Conservation (phyloP, 441 rosid species). For the Flueggea neowawraea region DNA sequence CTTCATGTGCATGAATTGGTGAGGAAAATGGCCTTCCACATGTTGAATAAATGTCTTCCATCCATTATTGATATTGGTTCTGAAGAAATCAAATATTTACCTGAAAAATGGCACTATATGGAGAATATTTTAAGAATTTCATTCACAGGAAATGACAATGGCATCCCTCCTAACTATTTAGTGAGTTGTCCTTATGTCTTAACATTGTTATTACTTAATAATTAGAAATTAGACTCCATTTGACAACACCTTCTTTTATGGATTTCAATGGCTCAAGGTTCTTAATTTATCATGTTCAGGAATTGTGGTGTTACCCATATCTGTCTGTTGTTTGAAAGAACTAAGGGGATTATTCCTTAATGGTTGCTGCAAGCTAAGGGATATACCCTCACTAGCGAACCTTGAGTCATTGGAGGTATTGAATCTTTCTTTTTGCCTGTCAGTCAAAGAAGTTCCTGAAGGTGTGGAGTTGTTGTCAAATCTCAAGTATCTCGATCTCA, state of each 20-base stretch:
- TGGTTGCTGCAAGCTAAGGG: neutral
- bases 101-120: neutral
- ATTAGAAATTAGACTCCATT: slow-evolving; percentile 4
- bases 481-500: slow-evolving; percentile 15
- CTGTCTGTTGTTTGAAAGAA: slow-evolving; percentile 14
- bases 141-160: too few relatives aligned
- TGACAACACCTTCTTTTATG: slow-evolving; percentile 8
- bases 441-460: slow-evolving; percentile 12
- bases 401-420: slow-evolving; percentile 11
- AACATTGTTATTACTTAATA: slow-evolving; percentile 12
- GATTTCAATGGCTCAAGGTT: slow-evolving; percentile 11
- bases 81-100: neutral
- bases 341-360: slow-evolving; percentile 15
- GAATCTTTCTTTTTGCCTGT: slow-evolving; percentile 3
- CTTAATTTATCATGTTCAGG: slow-evolving; percentile 14
- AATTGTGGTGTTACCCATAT: slow-evolving; percentile 12
- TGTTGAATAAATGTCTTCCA: slow-evolving; percentile 1
- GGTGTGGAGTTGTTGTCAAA: slow-evolving; percentile 18
- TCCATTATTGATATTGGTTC: slow-evolving; percentile 17
- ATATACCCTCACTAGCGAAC: slow-evolving; percentile 17
- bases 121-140: slow-evolving; percentile 1
- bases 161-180: too few relatives aligned
- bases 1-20: slow-evolving; percentile 28
- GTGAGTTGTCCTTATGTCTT: slow-evolving; percentile 16
- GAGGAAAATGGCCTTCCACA: slow-evolving; percentile 25